Base-by-base conservation (phyloP, 2,329 filamentous ascomycete genomes). In the Didymella exigua region DNA sequence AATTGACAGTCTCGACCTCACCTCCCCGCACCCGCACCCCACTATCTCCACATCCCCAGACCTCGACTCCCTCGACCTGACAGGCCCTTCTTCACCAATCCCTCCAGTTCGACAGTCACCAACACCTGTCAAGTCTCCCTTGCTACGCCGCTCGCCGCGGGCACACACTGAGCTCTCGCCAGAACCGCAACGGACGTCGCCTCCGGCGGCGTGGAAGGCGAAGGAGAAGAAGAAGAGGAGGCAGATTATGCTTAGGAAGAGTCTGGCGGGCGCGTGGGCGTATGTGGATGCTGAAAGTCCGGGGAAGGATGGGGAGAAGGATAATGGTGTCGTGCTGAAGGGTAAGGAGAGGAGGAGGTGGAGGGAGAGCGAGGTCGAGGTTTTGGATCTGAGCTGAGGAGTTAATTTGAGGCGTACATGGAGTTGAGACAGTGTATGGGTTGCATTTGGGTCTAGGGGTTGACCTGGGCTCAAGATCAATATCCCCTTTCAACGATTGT, bases 351-450 rank as follows among this genome's bases (percentile, higher is more conserved):
- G 69, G 49, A 54, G 65, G 37, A 63, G 57, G 46, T 75, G 73
- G 72, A 59, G 72, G 33, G 70, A 73, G 49, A 76, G 74, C 24
- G 67, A 71, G 38, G 64, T 76, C 33, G 71, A 74, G 48, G 53
- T 72, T 36, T 49, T 76, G 48, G 73, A 76, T 61, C 43, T 76
- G 49, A 71, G 60, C 23, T 70, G 31, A 52, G 3, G 7, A 14
- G 34, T 13, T 4, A 10, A 30, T 30, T 5, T 5, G 24, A 9
- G 24, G 5, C 9, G 24, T 26, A 5, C 9, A 9, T 26, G 24
- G 9, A 26, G 24, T 26, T 26, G 5, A 9, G 24, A 9, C 5
- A 5, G 24, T 26, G 24, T 9, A 26, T 26, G 24, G 24, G 24
- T 9, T 5, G 24, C 9, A 9, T 26, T 9, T 26, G 24, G 24